These are phyloP conservation scores for Hanseniaspora gamundiae DNA, from an alignment of 1,139 yeast species.

Conservation along the genomic window DNA sequence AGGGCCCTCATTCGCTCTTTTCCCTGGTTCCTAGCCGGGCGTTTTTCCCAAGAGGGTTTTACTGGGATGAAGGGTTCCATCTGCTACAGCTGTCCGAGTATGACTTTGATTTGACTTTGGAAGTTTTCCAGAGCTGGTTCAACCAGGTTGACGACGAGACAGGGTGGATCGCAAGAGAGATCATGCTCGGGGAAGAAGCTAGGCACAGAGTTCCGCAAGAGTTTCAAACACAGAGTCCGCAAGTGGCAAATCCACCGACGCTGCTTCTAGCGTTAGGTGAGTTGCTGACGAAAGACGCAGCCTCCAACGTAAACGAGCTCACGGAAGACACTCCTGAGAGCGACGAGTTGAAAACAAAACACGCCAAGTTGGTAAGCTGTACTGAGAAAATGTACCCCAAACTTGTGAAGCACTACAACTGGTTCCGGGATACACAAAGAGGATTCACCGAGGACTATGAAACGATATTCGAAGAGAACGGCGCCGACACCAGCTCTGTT, in stretches of 20 bases:
- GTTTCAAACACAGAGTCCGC: conserved; percentile 77
- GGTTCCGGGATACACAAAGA: conserved; percentile 74
- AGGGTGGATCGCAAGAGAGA: conserved; percentile 97
- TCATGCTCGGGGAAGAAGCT: conserved; percentile 84
- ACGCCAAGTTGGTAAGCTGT: conserved; percentile 49
- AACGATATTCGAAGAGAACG: conserved; percentile 16
- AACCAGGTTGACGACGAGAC: conserved; percentile 72
- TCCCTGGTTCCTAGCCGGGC: conserved; percentile 87
- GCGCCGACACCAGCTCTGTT: conserved; percentile 27
- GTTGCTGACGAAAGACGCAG: conserved; percentile 34
- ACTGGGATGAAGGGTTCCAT: conserved; percentile 99
- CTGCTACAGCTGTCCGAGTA: conserved; percentile 69
- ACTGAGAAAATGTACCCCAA: conserved; percentile 64
- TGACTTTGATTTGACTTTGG: conserved; percentile 76
- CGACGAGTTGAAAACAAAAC: conserved; percentile 37
- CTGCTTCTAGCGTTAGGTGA: conserved; percentile 68
- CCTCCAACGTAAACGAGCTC: conserved; percentile 12
- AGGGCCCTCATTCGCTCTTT: conserved; percentile 60
- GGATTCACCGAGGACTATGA: conserved; percentile 57
- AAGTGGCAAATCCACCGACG: conserved; percentile 94
- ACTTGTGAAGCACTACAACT: conserved; percentile 63
- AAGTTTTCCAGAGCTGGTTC: conserved; percentile 82
- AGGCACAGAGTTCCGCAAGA: conserved; percentile 81
- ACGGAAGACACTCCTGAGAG: conserved; percentile 16
- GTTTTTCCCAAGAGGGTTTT: conserved; percentile 91